Conservation (phyloP, 2,329 filamentous ascomycete genomes). For the Chrysoporthe cubensis region DNA sequence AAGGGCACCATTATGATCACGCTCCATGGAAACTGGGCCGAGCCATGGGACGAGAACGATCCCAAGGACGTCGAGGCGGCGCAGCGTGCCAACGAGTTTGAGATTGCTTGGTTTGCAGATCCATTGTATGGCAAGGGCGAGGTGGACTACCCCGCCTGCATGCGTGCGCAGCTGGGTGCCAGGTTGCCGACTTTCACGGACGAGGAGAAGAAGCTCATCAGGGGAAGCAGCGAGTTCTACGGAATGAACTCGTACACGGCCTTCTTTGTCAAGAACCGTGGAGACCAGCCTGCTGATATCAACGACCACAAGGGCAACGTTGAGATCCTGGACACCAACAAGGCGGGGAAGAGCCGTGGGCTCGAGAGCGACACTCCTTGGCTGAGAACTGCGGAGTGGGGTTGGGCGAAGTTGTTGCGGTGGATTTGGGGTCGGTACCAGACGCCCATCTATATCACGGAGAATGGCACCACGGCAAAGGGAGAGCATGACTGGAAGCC, state of each 20-base stretch:
- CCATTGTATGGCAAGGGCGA: conserved; percentile 43
- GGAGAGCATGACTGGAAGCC: conserved; percentile 43
- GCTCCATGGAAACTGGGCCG: conserved; percentile 47
- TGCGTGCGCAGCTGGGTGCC: conserved; percentile 45
- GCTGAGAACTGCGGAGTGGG: conserved; percentile 44
- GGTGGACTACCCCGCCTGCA: conserved; percentile 45
- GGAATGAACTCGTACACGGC: conserved; percentile 50
- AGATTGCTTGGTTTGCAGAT: conserved; percentile 48
- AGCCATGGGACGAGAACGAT: conserved; percentile 43
- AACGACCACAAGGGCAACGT: conserved; percentile 47
- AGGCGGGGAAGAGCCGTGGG: conserved; percentile 39
- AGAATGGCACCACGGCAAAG: conserved; percentile 47
- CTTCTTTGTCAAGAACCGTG: conserved; percentile 42
- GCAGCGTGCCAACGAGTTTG: conserved; percentile 45
- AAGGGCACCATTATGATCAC: conserved; percentile 46
- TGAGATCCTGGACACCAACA: conserved; percentile 41
- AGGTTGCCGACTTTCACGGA: conserved; percentile 43
- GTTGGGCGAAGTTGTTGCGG: conserved; percentile 42
- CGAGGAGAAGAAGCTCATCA: conserved; percentile 44
- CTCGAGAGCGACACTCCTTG: conserved; percentile 44
- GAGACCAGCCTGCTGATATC: conserved; percentile 39
- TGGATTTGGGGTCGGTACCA: conserved; percentile 47
- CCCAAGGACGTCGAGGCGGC: conserved; percentile 43
- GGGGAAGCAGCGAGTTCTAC: conserved; percentile 44
- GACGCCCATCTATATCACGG: conserved; percentile 47